Evolutionary conservation across 2,329 filamentous ascomycete genomes (phyloP).

Genomic region (Dryadomyces sulphureus): DNA sequence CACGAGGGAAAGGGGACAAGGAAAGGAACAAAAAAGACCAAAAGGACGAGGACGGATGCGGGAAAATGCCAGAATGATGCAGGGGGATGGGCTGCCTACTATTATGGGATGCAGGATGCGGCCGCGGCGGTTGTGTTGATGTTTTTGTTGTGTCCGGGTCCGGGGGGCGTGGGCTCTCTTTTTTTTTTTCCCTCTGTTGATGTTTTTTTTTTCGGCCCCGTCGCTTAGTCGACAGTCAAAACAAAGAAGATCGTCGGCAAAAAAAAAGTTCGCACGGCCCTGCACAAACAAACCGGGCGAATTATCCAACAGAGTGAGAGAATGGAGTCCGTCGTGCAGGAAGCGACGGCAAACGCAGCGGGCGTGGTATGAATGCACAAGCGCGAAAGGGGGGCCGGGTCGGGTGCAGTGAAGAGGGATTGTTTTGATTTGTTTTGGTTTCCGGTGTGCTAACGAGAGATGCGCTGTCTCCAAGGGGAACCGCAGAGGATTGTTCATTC

Average conservation of each 20-base stretch:
- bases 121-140: constrained; percentile 6
- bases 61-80: neutral
- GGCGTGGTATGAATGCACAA: constrained; percentile 2
- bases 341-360: neutral
- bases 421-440: constrained; percentile 15
- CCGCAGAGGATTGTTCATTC: constrained; percentile 4
- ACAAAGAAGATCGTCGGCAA: constrained; percentile 3
- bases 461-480: constrained; percentile 13
- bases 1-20: neutral
- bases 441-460: constrained; percentile 11
- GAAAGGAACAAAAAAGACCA: neutral
- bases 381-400: constrained; percentile 1
- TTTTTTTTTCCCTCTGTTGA: constrained; percentile 5
- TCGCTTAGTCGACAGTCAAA: constrained; percentile 7
- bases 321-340: neutral
- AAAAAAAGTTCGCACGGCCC: neutral
- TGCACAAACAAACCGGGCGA: neutral
- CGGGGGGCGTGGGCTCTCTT: no score
- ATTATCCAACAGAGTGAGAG: constrained; percentile 7
- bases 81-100: neutral
- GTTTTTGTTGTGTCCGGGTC: constrained; percentile 3
- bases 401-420: constrained; percentile 6
- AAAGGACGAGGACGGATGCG: neutral
- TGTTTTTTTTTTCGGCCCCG: constrained; percentile 3
- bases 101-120: constrained; percentile 1